Percentiles rank a stretch among this genome's conserved stretches.
Conservation (phyloP, 768 basidiomycete genomes). For the Crassisporium funariophilum region DNA sequence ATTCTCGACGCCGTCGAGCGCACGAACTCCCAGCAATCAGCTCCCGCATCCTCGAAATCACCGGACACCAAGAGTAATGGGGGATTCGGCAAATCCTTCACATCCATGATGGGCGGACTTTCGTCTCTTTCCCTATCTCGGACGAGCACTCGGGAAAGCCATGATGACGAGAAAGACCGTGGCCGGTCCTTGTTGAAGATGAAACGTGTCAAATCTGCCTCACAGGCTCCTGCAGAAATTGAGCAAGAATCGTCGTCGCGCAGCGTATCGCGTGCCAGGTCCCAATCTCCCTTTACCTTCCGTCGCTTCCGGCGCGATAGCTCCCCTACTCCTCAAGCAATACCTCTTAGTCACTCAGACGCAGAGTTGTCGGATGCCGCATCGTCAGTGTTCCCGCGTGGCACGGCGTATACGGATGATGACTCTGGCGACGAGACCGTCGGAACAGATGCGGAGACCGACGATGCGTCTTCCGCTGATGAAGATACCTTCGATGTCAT, state of each 20-base stretch:
- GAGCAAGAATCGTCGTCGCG: conserved; percentile 44
- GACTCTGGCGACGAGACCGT: conserved; percentile 68
- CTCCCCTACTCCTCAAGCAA: conserved; percentile 57
- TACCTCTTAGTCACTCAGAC: conserved; percentile 64
- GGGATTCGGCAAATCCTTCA: conserved; percentile 67
- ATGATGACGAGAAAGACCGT: conserved; percentile 51
- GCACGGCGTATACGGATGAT: conserved; percentile 59
- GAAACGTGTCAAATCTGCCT: conserved; percentile 51
- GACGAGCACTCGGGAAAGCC: conserved; percentile 43
- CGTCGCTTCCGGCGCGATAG: conserved; percentile 64
- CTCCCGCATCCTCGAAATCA: conserved; percentile 30
- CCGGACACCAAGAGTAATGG: conserved; percentile 41
- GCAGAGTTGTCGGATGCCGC: conserved; percentile 59
- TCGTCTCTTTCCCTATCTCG: conserved; percentile 66
- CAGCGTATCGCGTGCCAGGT: conserved; percentile 63
- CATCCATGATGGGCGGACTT: conserved; percentile 70
- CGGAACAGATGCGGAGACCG: conserved; percentile 55
- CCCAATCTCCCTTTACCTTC: conserved; percentile 80
- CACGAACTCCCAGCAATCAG: conserved; percentile 31
- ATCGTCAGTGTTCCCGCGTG: conserved; percentile 58
- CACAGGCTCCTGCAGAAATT: conserved; percentile 41
- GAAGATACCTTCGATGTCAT: conserved; percentile 71
- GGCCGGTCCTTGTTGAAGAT: conserved; percentile 53
- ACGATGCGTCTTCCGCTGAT: conserved; percentile 61
- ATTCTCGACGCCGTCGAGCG: conserved; percentile 55